Base-by-base conservation (phyloP, 2,329 filamentous ascomycete genomes). In the Colletotrichum sp. region DNA sequence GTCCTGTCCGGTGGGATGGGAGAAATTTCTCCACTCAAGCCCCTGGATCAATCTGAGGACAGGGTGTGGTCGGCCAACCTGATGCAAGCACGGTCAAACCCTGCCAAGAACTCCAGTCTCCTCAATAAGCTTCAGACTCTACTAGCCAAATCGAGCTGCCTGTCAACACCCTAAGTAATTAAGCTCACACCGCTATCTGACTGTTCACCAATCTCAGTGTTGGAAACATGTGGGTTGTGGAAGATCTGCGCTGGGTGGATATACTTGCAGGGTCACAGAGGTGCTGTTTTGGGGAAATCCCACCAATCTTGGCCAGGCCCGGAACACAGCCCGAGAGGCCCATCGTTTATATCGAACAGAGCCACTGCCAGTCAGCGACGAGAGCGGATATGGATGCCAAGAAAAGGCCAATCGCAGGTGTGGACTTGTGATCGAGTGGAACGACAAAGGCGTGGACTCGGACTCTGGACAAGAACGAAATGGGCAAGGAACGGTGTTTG, bases 121-220 rank as follows among this genome's bases (percentile, higher is more conserved):
- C 71, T 74, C 66, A 74, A 74, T 74, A 65, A 74, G 59, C 66
- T 65, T 70, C 59, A 70, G n/a, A 74, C 71, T 27, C 71, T 12
- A 2, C 44, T 70, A 44, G 9, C 59, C 44, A 60, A 2, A 34
- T 65, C 15, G 39, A 60, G 57, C 8, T 16, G 19, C 27, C 34
- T 22, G 44, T 5, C 44, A 59, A 22, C 30, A 32, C 32, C 39
- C 30, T 15, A 55, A 65, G 71, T 15, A 74, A 74, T 74, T 70
- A 74, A 70, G 59, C 71, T 74, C 66, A 74, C 66, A 70, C 71
- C 66, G 44, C 70, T 65, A 30, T 65, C 59, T 39, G 8, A 4
- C 19, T 27, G 7, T 19, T 25, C 11, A 13, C 65, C 71, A 73
- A 73, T 70, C 71, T 59, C 22, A 16, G 12, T 11, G 12, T n/a